These are phyloP conservation scores for Vigna unguiculata DNA, from an alignment of 306 rosid genomes.

Conservation along the genomic window DNA sequence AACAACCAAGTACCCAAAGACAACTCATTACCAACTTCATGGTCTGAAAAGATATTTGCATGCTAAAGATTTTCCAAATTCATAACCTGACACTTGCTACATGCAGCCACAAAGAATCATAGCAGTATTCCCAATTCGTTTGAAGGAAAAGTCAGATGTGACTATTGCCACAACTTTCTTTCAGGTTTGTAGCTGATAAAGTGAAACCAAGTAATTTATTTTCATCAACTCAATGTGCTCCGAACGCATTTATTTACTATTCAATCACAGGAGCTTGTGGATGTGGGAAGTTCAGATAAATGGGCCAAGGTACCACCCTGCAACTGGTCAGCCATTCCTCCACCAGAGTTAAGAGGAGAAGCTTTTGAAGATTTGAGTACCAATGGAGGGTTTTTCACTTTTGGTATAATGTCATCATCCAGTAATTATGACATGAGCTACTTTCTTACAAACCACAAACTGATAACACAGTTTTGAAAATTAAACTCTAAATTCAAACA, in stretches of 20 bases:
- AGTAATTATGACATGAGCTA: constrained; percentile 27
- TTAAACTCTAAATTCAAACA: constrained; percentile 13
- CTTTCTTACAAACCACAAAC: constrained; percentile 12
- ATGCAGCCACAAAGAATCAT: constrained; percentile 77
- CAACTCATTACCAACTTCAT: not conserved
- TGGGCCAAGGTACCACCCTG: constrained; percentile 88
- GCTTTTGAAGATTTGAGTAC: constrained; percentile 86
- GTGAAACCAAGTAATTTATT: constrained; percentile 20
- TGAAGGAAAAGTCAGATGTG: constrained; percentile 76
- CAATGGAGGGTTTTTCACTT: constrained; percentile 86
- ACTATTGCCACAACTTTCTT: constrained; percentile 87
- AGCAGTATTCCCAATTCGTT: constrained; percentile 83
- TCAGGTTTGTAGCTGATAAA: constrained; percentile 61
- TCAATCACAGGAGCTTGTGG: constrained; percentile 78
- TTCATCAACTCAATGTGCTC: constrained; percentile 11
- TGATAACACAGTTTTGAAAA: constrained; percentile 19
- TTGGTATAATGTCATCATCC: constrained; percentile 60
- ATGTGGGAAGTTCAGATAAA: constrained; percentile 79
- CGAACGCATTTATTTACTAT: constrained; percentile 30
- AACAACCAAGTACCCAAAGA: constrained; percentile 7
- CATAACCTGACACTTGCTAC: constrained; percentile 39
- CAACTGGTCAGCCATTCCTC: constrained; percentile 95
- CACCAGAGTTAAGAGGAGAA: constrained; percentile 90
- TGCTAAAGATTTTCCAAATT: constrained; percentile 32
- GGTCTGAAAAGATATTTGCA: not conserved